Evolutionary conservation across 140 eudicot species (phyloP).

Genomic region (Bidens hawaiensis): DNA sequence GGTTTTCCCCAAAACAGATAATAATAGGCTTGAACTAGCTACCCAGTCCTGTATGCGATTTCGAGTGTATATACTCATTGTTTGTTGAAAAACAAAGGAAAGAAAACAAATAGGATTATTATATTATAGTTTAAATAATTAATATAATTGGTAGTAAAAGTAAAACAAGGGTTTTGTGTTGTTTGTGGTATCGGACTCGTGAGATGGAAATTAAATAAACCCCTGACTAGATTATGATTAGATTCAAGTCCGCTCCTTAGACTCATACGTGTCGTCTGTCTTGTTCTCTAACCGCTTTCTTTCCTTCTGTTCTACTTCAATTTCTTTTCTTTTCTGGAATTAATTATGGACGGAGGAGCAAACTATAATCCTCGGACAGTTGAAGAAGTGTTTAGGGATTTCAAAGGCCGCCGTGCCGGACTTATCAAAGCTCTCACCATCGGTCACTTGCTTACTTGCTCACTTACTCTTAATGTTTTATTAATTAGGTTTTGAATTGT

Average conservation of each 20-base stretch:
- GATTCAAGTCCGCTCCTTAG: constrained; percentile 44
- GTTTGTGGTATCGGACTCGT: constrained; percentile 40
- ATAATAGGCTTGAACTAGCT: too few relatives aligned
- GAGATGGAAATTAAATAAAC: constrained; percentile 34
- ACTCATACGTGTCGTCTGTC: constrained; percentile 13
- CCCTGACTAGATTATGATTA: constrained; percentile 26
- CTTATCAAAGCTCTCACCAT: constrained; percentile 57
- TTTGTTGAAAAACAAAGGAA: too few relatives aligned
- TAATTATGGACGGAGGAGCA: constrained; percentile 24
- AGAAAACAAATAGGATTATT: too few relatives aligned
- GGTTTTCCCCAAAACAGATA: too few relatives aligned
- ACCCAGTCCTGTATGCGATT: too few relatives aligned
- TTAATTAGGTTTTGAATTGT: background rate
- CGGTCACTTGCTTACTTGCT: constrained; percentile 18
- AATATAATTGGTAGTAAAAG: too few relatives aligned
- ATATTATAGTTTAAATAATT: too few relatives aligned
- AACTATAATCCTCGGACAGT: constrained; percentile 57
- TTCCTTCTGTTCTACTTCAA: background rate
- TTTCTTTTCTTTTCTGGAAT: background rate
- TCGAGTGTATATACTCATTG: too few relatives aligned
- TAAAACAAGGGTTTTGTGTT: too few relatives aligned
- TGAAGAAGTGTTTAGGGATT: constrained; percentile 65
- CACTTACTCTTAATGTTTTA: background rate
- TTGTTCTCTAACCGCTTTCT: background rate
- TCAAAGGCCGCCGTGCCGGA: constrained; percentile 58